These are phyloP conservation scores for Prunella vulgaris DNA, from an alignment of 257 asterid genomes.

Conservation along the genomic window DNA sequence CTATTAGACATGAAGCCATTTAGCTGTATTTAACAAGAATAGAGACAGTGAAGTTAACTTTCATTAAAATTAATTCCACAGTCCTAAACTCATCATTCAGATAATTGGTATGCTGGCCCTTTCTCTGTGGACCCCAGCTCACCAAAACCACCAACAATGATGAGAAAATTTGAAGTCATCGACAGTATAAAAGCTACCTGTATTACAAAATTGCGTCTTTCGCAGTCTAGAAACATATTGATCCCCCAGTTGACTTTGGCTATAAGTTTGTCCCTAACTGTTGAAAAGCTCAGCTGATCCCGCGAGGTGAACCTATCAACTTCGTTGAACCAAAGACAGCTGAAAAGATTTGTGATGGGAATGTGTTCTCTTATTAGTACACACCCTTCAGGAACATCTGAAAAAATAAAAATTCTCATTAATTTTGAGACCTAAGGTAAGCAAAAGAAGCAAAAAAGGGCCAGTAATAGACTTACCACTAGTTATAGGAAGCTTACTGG, in stretches of 20 bases:
- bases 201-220: slow-evolving; percentile 82
- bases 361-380: slow-evolving; percentile 83
- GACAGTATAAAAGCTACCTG: slow-evolving; percentile 48
- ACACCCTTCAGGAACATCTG: slow-evolving; percentile 99
- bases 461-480: slow-evolving; percentile 53
- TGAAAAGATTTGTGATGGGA: slow-evolving; percentile 84
- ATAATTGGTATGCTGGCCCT: neutral
- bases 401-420: slow-evolving; percentile 24
- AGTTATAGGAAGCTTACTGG: slow-evolving; percentile 87
- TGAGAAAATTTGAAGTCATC: neutral
- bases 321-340: slow-evolving; percentile 97
- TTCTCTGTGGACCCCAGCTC: neutral
- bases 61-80: neutral
- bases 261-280: slow-evolving; percentile 77
- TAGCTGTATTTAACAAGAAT: neutral
- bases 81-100: neutral
- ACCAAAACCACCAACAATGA: slow-evolving; percentile 13
- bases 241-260: slow-evolving; percentile 66
- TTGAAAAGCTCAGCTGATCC: slow-evolving; percentile 96
- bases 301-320: slow-evolving; percentile 93
- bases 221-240: slow-evolving; percentile 92
- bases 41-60: neutral
- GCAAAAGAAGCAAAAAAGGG: slow-evolving; percentile 9
- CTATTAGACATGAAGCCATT: too few relatives aligned
- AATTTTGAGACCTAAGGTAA: slow-evolving; percentile 13